A percentile compares a stretch with the other conserved stretches of the same genome.
Conservation (phyloP, 305 asterid genomes). For the Plantago lanceolata region DNA sequence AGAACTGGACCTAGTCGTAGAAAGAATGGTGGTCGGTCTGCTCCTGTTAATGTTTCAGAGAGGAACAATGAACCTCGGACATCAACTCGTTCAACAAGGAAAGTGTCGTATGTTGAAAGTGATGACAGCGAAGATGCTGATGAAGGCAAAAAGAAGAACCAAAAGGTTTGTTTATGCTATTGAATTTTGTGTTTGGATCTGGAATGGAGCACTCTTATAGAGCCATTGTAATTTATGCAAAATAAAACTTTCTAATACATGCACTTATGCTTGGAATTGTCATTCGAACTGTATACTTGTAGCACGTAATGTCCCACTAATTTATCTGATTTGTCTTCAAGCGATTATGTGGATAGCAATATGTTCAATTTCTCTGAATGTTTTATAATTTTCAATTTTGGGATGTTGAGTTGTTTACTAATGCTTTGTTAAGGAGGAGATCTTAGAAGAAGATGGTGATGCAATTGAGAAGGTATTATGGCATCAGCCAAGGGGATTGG, state of each 20-base stretch:
- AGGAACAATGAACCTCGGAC: slow-evolving; percentile 69
- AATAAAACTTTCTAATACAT: not conserved
- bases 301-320: not conserved
- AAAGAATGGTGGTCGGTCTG: slow-evolving; percentile 55
- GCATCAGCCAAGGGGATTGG: slow-evolving; percentile 98
- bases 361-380: no score
- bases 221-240: slow-evolving; percentile 4
- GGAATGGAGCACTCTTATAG: not conserved
- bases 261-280: slow-evolving; percentile 13
- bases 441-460: slow-evolving; percentile 90
- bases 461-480: slow-evolving; percentile 92
- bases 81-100: slow-evolving; percentile 85
- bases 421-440: slow-evolving; percentile 54
- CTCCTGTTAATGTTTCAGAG: slow-evolving; percentile 37
- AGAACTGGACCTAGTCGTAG: slow-evolving; percentile 52
- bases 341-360: not conserved
- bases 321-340: not conserved
- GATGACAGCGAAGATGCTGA: slow-evolving; percentile 92
- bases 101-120: slow-evolving; percentile 94
- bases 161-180: slow-evolving; percentile 52
- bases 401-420: slow-evolving; percentile 27
- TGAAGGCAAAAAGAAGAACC: slow-evolving; percentile 62
- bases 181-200: slow-evolving; percentile 19
- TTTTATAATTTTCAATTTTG: slow-evolving; percentile 8
- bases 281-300: not conserved